Base-by-base conservation (phyloP, 1,284 basidiomycete genomes). In the Earliella scabrosa region DNA sequence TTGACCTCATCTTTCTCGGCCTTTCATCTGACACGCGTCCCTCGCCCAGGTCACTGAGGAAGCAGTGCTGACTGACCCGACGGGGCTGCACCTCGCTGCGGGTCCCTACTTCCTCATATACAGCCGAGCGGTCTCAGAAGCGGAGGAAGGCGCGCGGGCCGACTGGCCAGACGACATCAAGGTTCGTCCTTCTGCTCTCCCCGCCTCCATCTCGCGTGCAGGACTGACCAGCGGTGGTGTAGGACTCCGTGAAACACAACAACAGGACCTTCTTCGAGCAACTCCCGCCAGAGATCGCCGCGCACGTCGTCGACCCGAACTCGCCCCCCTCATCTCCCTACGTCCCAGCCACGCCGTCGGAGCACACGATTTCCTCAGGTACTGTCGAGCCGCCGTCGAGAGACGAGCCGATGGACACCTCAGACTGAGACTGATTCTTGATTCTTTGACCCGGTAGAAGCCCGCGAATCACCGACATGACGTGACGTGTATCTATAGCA, bases 21-120 rank as follows among this genome's bases (percentile, higher is more conserved):
- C 44, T 1, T 35, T 14, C 20, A 7, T 20, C 43, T 27, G 6
- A 16, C 24, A 29, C 35, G 14, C 24, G 34, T 11, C 23, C 14
- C 1, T 32, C 21, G 8, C 13, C 10, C 59, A 91, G 89, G 88
- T 89, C 3, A 69, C 86, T 0, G 88, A 90, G 65, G 83, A 85
- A 32, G 75, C 75, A 0, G 88, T 90, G 7, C 71, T 91, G 18
- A 81, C 77, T 6, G 90, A 92, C 58, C 71, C 82, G 3, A 77
- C 81, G 2, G 90, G 90, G 0, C 70, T 91, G 20, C 88, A 90
- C 64, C 77, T 91, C 7, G 80, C 82, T 16, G 86, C 88, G 11
- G 90, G 90, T 0, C 88, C 90, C 0, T 90, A 87, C 69, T 71
- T 91, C 63, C 73, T 92, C 21, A 70, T 92, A 34, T 92, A 92